Base-by-base conservation (phyloP, 1,284 basidiomycete genomes). In the Heterobasidion parviporum region DNA sequence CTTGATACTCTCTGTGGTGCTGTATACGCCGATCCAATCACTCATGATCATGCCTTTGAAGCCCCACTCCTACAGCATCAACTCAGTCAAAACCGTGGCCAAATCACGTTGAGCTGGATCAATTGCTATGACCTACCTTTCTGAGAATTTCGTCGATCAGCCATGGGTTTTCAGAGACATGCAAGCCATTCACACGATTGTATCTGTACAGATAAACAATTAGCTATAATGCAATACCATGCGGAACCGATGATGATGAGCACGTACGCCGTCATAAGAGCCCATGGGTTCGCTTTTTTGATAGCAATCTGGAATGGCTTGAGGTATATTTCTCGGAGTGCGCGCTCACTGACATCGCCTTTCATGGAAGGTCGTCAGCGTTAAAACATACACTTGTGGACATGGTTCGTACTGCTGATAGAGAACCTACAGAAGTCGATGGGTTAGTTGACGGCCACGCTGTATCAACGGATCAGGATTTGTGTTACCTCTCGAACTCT, bases 281-380 rank as follows among this genome's bases (percentile, higher is more conserved):
- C 77, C 70, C 81, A 78, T 26, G 83, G 83, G 53, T 78, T 70
- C 0, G 83, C 79, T 55, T 77, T 65, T 60, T 77, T 81, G 62
- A 85, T 80, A 7, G 83, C 82, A 26, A 83, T 67, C 81, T 84
- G 84, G 64, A 85, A 85, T 74, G 86, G 84, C 63, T 85, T 82
- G 34, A 88, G 73, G 66, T 89, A 89, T 52, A 89, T 75, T 65
- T 89, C 86, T 56, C 85, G 77, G 20, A 89, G 69, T 16, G 86
- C 82, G 50, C 85, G 74, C 41, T 81, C 78, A 62, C 75, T 75
- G 51, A 83, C 69, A 46, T 77, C 75, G 50, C 74, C 73, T 74
- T 64, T 55, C 6, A 15, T 9, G n/a, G 8, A 33, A 6, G 6
- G 10, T 6, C 26, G 1, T 26, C 26, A 26, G 26, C 3, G 5